These are phyloP conservation scores for Globisporangium recalcitrans DNA, from an alignment of 352 stramenopile genomes.

Conservation along the genomic window DNA sequence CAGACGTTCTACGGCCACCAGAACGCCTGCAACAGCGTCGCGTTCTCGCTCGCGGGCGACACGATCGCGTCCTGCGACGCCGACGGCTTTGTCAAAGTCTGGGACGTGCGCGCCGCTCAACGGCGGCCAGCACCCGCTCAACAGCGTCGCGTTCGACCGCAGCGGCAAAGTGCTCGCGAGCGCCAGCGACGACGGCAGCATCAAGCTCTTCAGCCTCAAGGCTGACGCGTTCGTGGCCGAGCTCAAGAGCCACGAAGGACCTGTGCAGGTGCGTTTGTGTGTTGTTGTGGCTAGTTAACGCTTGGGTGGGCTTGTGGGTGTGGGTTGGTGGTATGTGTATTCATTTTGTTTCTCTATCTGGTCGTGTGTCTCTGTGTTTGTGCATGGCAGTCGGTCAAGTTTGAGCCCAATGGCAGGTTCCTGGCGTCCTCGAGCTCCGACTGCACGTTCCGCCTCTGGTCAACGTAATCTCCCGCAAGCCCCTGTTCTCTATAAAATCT, in stretches of 20 bases:
- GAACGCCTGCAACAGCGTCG: conserved; percentile 91
- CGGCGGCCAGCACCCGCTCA: conserved; percentile 85
- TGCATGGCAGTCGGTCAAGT: conserved; percentile 72
- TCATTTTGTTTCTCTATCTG: conserved; percentile 2
- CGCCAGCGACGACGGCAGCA: conserved; percentile 86
- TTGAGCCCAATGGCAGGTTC: conserved; percentile 85
- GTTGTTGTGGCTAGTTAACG: too few species aligned
- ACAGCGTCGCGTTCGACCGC: conserved; percentile 89
- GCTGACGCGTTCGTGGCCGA: conserved; percentile 60
- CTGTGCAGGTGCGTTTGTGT: conserved; percentile 89
- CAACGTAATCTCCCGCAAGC: conserved; percentile 23
- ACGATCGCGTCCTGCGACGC: conserved; percentile 90
- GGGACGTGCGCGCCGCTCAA: conserved; percentile 91
- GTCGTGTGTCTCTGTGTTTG: neutral
- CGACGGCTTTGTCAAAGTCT: conserved; percentile 93
- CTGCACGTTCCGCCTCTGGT: conserved; percentile 92
- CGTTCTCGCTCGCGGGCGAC: conserved; percentile 84
- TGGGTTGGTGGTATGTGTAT: conserved; percentile 10
- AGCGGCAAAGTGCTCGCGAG: conserved; percentile 79
- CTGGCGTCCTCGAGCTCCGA: conserved; percentile 90
- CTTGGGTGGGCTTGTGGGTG: too few species aligned
- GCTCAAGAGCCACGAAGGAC: conserved; percentile 89
- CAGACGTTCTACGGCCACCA: conserved; percentile 95
- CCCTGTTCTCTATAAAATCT: conserved; percentile 7
- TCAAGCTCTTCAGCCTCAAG: conserved; percentile 89